Evolutionary conservation across 805 yeast species (phyloP), one percentile per base, ranked within the genome.

Genomic region (Scheffersomyces stipitis): DNA sequence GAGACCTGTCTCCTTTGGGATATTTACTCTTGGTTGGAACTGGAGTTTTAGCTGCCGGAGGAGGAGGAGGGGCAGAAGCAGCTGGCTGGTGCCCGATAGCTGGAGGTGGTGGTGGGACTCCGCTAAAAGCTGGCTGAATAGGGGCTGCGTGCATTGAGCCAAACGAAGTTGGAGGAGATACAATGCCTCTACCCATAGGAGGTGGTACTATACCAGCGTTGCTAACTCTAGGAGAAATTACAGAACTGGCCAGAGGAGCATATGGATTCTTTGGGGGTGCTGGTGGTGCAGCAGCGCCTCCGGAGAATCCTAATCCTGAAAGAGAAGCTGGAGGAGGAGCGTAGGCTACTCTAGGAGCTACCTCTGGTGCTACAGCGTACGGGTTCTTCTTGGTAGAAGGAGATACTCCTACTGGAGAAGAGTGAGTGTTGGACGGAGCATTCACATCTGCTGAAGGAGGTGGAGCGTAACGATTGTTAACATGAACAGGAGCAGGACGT

Each of bases 1-100:
- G 89, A 2, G 75, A 58, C 48, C 88, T 75, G 56, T 83, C 90
- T 17, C 89, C 89, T 3, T 73, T 50, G 29, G 90, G 85, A 49
- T 67, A 60, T 35, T 52, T 62, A 5, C 54, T 46, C 15, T 45
- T 43, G 13, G 39, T 46, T 14, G 54, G 47, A 10, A 20, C 24
- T 10, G 24, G 9, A 20, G 24, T 7, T 7, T 7, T 10, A 20
- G 9, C 10, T 20, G 41, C 45, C 43, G 45, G 59, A 44, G 49
- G 58, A 42, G 36, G 58, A 15, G 50, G 44, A 13, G 47, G 42
- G 8, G 54, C 34, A 44, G 42, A 30, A 32, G 56, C 41, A 24
- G 56, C 42, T 17, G 54, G 48, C 15, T 41, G 40, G 7, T 51
- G 46, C 13, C 34, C 36, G 20, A 31, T 32, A 15, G 46, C 46